Evolutionary conservation across 129 eudicot genomes (phyloP).

Genomic region (Glebionis coronaria): DNA sequence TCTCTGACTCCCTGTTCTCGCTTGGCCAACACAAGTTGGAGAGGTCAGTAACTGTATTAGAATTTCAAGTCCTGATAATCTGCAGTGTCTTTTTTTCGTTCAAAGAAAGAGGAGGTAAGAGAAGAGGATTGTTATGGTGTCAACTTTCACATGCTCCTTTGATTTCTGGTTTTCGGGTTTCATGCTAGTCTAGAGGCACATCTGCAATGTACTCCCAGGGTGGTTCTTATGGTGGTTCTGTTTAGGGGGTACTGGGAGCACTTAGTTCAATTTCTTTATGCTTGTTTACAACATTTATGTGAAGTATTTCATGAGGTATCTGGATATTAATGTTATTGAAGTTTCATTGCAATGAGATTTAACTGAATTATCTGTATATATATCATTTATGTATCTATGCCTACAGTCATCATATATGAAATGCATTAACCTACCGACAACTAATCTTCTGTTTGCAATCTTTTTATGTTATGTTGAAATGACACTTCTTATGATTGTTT

Average conservation of each 20-base stretch:
- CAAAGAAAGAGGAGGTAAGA: constrained; percentile 7
- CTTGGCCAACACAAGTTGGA: constrained; percentile 13
- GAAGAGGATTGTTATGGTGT: constrained; percentile 9
- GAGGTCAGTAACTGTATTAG: constrained; percentile 12
- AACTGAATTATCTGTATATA: no score
- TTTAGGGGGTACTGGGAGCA: neutral
- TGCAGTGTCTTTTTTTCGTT: constrained; percentile 8
- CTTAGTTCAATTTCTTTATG: constrained; percentile 18
- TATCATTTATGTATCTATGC: no score
- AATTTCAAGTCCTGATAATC: constrained; percentile 1
- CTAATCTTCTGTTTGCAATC: no score
- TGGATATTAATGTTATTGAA: constrained; percentile 6
- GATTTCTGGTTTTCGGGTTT: neutral
- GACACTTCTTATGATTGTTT: no score
- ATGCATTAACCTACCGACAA: no score
- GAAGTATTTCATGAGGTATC: constrained; percentile 11
- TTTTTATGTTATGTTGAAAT: no score
- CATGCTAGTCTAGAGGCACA: neutral
- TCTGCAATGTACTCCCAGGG: neutral
- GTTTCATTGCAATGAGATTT: neutral
- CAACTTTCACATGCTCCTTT: constrained; percentile 8
- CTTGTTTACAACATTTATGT: constrained; percentile 27
- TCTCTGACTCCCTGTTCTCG: constrained; percentile 2
- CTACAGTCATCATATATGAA: no score
- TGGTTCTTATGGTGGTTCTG: constrained; percentile 15